phyloP scores from a whole-genome alignment of 345 rosid genomes.

The Hirschfeldia incana region DNA sequence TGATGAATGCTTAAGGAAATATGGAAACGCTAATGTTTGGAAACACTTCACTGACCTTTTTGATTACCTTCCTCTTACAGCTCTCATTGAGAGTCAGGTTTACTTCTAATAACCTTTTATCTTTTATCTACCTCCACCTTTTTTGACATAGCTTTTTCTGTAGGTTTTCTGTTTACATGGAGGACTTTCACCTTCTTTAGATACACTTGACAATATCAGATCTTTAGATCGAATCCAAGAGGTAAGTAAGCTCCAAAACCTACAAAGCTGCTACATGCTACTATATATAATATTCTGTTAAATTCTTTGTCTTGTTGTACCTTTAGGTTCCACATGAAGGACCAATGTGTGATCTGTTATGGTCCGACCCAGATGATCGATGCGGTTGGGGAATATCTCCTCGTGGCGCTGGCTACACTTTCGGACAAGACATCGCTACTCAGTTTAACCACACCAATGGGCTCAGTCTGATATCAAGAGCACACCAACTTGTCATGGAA shows the following conservation, averaged over 20 bases:
- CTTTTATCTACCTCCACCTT: background rate
- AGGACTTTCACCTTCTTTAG: conserved; percentile 86
- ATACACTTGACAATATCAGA: conserved; percentile 83
- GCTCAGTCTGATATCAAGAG: conserved; percentile 73
- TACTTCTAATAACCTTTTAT: conserved; percentile 14
- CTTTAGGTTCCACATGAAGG: conserved; percentile 90
- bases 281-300: background rate
- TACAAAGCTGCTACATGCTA: background rate
- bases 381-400: conserved; percentile 98
- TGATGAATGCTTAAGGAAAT: background rate
- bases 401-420: conserved; percentile 43
- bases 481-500: conserved; percentile 95
- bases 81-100: conserved; percentile 35
- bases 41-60: background rate
- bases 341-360: conserved; percentile 89
- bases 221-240: conserved; percentile 90
- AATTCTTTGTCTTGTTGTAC: background rate
- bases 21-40: background rate
- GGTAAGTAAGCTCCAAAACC: conserved; percentile 42
- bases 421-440: conserved; percentile 83
- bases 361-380: conserved; percentile 95
- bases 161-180: conserved; percentile 78
- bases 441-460: conserved; percentile 84
- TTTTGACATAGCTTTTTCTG: conserved; percentile 13
- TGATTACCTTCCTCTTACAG: background rate